Evolutionary conservation across 2,329 filamentous ascomycete species (phyloP).

Genomic region (Keithomyces neogunnii): DNA sequence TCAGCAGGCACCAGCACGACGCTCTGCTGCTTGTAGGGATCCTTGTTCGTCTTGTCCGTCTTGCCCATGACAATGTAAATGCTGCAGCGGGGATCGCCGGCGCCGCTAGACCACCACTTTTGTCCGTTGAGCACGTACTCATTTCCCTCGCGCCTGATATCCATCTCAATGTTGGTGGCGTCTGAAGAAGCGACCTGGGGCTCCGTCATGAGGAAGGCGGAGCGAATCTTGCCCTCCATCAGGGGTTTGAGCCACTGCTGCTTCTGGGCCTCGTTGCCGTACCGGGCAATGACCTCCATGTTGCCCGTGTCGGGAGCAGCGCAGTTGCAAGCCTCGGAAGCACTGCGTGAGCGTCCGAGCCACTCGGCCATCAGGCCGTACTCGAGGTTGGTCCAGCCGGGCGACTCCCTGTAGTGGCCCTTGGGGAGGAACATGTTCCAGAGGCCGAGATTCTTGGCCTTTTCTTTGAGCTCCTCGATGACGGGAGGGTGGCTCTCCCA

Average conservation of each 20-base stretch:
- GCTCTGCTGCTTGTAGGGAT: slow-evolving; percentile 84
- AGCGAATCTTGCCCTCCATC: slow-evolving; percentile 76
- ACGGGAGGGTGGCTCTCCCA: slow-evolving; percentile 74
- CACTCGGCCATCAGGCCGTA: slow-evolving; percentile 98
- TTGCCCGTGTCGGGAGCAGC: slow-evolving; percentile 88
- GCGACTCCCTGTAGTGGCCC: slow-evolving; percentile 90
- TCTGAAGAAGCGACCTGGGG: slow-evolving; percentile 82
- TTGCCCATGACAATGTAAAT: slow-evolving; percentile 98
- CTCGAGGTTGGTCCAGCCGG: slow-evolving; percentile 90
- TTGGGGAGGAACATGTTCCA: slow-evolving; percentile 99
- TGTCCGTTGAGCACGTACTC: slow-evolving; percentile 87
- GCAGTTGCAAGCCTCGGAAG: slow-evolving; percentile 84
- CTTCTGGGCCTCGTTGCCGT: slow-evolving; percentile 81
- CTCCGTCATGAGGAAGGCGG: slow-evolving; percentile 91
- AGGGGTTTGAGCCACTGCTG: slow-evolving; percentile 72
- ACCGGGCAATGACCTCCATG: slow-evolving; percentile 92
- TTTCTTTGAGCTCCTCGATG: slow-evolving; percentile 81
- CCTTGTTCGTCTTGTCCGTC: slow-evolving; percentile 64
- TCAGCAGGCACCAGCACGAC: slow-evolving; percentile 80
- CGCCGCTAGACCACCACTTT: slow-evolving; percentile 99
- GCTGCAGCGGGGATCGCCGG: slow-evolving; percentile 84
- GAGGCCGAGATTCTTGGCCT: slow-evolving; percentile 73
- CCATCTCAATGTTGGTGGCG: slow-evolving; percentile 85
- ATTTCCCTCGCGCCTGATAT: slow-evolving; percentile 73
- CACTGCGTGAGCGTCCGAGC: slow-evolving; percentile 75